A percentile compares a stretch with the other conserved stretches of the same genome.
phyloP scores from a whole-genome alignment of 805 yeast genomes.

The Starmerella bacillaris region DNA sequence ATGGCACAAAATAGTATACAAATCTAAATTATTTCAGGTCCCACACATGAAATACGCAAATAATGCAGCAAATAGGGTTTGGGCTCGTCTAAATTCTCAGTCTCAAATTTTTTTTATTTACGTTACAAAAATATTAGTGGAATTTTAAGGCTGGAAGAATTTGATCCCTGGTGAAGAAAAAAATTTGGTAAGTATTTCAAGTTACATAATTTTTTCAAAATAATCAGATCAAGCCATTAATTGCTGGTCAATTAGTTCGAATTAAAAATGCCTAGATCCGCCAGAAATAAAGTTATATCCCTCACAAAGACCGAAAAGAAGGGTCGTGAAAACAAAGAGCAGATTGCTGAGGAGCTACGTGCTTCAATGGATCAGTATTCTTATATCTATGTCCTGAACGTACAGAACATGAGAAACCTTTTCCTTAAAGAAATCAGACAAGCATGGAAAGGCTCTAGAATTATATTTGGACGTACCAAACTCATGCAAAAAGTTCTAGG shows the following conservation, averaged over 20 bases:
- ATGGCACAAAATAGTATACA: too few relatives aligned
- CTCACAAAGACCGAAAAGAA: conserved; percentile 92
- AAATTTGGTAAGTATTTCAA: background rate
- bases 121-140: too few relatives aligned
- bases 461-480: conserved; percentile 79
- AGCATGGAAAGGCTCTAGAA: conserved; percentile 82
- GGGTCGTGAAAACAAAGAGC: conserved; percentile 79
- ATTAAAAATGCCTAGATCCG: conserved; percentile 74
- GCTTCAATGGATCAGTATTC: conserved; percentile 56
- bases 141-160: too few relatives aligned
- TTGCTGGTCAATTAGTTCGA: background rate
- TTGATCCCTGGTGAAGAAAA: too few relatives aligned
- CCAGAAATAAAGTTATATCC: conserved; percentile 88
- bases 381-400: conserved; percentile 67
- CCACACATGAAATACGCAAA: too few relatives aligned
- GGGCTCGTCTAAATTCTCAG: too few relatives aligned
- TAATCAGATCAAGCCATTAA: background rate
- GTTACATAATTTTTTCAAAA: background rate
- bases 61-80: too few relatives aligned
- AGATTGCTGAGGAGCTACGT: conserved; percentile 82
- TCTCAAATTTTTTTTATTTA: too few relatives aligned
- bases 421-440: conserved; percentile 82
- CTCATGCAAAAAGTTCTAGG: conserved; percentile 89
- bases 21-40: too few relatives aligned
- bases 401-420: conserved; percentile 89